Conservation (phyloP, 2,329 filamentous ascomycete genomes). For the Gaeumannomyces tritici region DNA sequence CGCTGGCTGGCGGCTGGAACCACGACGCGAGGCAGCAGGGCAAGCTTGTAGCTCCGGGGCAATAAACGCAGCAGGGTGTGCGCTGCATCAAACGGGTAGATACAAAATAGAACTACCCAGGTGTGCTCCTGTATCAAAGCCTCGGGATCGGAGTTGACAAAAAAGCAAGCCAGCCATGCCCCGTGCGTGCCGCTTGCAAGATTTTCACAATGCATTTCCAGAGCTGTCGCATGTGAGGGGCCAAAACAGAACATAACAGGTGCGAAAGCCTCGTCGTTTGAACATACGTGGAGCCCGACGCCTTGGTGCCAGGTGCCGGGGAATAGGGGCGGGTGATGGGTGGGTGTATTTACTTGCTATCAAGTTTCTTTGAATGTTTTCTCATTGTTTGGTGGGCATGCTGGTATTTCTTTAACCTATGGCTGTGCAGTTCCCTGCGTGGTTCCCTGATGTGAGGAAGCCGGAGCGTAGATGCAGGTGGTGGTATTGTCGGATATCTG, state of each 20-base stretch:
- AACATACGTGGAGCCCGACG: constrained; percentile 1
- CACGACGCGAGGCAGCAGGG: constrained; percentile 68
- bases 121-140: background rate
- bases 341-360: constrained; percentile 5
- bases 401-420: no score
- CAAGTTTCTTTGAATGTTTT: background rate
- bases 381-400: constrained; percentile 38
- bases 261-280: constrained; percentile 1
- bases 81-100: background rate
- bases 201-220: background rate
- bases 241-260: background rate
- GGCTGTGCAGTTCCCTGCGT: no score
- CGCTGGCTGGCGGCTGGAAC: constrained; percentile 81
- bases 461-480: no score
- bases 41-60: constrained; percentile 73
- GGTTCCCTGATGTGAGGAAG: no score
- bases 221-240: background rate
- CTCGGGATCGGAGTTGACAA: background rate
- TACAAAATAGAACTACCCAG: background rate
- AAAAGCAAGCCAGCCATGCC: background rate
- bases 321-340: background rate
- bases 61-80: constrained; percentile 6
- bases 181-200: background rate
- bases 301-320: background rate
- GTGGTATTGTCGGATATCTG: no score